phyloP scores from a whole-genome alignment of 2,329 filamentous ascomycete species.

The Lachnellula hyalina region DNA sequence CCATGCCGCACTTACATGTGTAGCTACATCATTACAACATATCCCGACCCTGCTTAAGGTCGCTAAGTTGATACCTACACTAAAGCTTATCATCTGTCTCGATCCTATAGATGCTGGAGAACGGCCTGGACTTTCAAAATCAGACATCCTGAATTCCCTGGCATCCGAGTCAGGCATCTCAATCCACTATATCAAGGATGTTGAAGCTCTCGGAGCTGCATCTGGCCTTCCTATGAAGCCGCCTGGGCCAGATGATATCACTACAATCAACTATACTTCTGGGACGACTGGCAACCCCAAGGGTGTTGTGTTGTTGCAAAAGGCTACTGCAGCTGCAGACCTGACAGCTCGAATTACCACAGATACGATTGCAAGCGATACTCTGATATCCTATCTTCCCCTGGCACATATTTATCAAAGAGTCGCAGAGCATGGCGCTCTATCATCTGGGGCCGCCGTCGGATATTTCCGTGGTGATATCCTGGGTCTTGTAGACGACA shows the following conservation, averaged over 20 bases:
- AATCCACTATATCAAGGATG: conserved; percentile 73
- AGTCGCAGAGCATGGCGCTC: conserved; percentile 68
- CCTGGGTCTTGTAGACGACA: conserved; percentile 77
- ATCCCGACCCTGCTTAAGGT: conserved; percentile 78
- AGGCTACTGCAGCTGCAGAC: conserved; percentile 70
- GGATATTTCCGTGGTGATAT: conserved; percentile 96
- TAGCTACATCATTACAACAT: conserved; percentile 75
- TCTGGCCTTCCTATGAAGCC: conserved; percentile 66
- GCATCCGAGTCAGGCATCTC: conserved; percentile 69
- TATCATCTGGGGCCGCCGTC: conserved; percentile 68
- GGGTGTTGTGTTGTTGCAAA: conserved; percentile 77
- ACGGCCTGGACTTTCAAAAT: conserved; percentile 70
- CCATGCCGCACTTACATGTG: conserved; percentile 69
- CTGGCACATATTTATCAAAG: conserved; percentile 92
- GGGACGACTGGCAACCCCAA: conserved; percentile 81
- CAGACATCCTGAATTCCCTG: conserved; percentile 67
- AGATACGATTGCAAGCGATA: conserved; percentile 48
- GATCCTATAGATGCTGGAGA: conserved; percentile 81
- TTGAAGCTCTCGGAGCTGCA: conserved; percentile 73
- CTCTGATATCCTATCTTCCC: conserved; percentile 81
- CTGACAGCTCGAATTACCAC: conserved; percentile 52
- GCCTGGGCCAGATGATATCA: conserved; percentile 67
- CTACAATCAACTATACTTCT: conserved; percentile 90
- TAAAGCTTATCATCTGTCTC: conserved; percentile 85
- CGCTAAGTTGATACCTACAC: conserved; percentile 64